Conservation (phyloP, 306 rosid genomes). For the Parietaria judaica region DNA sequence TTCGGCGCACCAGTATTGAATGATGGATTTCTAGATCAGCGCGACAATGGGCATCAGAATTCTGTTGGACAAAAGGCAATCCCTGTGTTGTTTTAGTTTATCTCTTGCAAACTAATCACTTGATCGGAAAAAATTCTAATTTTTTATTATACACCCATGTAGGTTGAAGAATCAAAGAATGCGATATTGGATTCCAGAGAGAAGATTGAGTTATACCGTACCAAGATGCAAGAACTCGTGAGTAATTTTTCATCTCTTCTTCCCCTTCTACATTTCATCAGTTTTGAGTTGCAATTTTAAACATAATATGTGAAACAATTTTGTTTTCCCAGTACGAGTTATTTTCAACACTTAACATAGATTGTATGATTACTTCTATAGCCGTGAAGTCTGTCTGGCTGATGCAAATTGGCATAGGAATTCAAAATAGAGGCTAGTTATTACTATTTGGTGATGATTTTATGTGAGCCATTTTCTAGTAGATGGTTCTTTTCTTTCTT, state of each 20-base stretch:
- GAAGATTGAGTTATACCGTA: slow-evolving; percentile 70
- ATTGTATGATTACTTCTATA: background rate
- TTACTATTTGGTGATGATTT: background rate
- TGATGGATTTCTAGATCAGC: slow-evolving; percentile 41
- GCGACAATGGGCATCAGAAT: slow-evolving; percentile 34
- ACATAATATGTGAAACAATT: no score
- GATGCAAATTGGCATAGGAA: background rate
- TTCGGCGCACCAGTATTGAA: slow-evolving; percentile 43
- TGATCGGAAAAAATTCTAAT: background rate
- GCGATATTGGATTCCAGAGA: slow-evolving; percentile 76
- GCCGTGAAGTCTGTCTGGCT: background rate
- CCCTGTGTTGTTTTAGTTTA: slow-evolving; percentile 24
- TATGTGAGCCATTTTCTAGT: background rate
- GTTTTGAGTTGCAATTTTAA: background rate
- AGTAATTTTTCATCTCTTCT: slow-evolving; percentile 36
- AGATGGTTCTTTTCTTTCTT: background rate
- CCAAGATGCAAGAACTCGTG: slow-evolving; percentile 95
- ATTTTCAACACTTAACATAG: background rate
- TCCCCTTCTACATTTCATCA: slow-evolving; percentile 14
- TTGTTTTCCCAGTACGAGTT: background rate
- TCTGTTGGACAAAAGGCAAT: slow-evolving; percentile 43
- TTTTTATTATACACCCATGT: slow-evolving; percentile 14
- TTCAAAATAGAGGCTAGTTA: background rate
- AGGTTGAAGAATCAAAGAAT: slow-evolving; percentile 55
- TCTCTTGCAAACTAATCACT: slow-evolving; percentile 7